Base-by-base conservation (phyloP, 2,329 filamentous ascomycete genomes). In the Colletotrichum musicola region DNA sequence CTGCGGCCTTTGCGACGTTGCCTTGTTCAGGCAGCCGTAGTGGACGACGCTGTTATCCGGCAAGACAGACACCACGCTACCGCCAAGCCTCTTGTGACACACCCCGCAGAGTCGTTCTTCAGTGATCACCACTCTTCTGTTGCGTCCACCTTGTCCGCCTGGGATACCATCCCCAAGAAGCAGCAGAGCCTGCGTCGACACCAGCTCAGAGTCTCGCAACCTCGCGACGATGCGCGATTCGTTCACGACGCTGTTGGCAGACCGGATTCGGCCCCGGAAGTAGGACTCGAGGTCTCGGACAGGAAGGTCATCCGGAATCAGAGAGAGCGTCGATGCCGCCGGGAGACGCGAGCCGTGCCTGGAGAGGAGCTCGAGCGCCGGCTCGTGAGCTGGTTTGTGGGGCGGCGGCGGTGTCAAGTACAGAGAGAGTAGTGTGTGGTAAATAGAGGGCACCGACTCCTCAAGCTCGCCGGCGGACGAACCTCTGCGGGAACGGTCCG, bases 311-410 rank as follows among this genome's bases (percentile, higher is more conserved):
- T 93, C 88, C 0, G 96, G 96, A 51, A 99, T 95, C 22, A 99
- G 86, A 20, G 92, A 90, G 7, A 99, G 85, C 0, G 95, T 97
- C 40, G 93, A 95, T 4, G 90, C 89, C 0, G 96, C 94, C 0
- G 97, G 95, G 6, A 99, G 88, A 12, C 96, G 92, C 12, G 95
- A 94, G 55, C 96, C 96, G 77, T 99, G 96, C 74, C 93, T 93
- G 50, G 93, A 94, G n/a, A 99, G 89, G 18, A 99, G 88, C 38
- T 92, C 89, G 6, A 99, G 86, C 0, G 96, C 96, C 1, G 95
- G 94, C 1, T 86, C 86, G 77, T 94, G 92, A 72, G 92, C 92
- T 9, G 90, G 88, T 67, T 89, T 81, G 74, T 97, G 87, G 0
- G 92, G 90, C 10, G 90, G 83, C 1, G 93, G 91, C 0, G 96